Evolutionary conservation across 352 stramenopile species (phyloP).

Genomic region (Globisporangium cystogenes): DNA sequence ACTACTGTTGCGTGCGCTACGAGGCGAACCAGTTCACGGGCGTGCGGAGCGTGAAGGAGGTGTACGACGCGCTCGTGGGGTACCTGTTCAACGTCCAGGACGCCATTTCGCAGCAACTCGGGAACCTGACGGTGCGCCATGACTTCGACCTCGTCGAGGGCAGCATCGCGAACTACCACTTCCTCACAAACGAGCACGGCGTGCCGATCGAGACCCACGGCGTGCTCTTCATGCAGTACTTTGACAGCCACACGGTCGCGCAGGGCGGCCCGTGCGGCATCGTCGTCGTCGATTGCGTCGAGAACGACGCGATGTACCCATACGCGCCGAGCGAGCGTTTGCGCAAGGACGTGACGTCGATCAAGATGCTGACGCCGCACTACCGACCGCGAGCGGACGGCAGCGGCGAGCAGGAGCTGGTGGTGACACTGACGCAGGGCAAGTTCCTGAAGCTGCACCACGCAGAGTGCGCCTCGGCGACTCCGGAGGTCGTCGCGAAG

Average conservation of each 20-base stretch:
- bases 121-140: conserved; percentile 6
- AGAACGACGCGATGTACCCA: conserved; percentile 31
- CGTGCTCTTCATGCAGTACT: conserved; percentile 29
- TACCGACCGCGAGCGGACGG: conserved; percentile 10
- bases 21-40: conserved; percentile 27
- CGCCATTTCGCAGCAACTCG: conserved; percentile 13
- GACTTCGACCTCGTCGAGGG: conserved; percentile 21
- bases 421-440: conserved; percentile 20
- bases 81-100: conserved; percentile 38
- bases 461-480: conserved; percentile 12
- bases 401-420: conserved; percentile 12
- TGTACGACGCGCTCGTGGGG: conserved; percentile 31
- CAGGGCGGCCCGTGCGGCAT: conserved; percentile 13
- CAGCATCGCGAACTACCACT: conserved; percentile 28
- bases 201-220: conserved; percentile 33
- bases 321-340: conserved; percentile 23
- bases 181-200: conserved; percentile 27
- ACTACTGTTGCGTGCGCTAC: conserved; percentile 39
- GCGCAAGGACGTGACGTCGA: conserved; percentile 23
- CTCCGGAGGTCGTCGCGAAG: conserved; percentile 13
- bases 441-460: conserved; percentile 20
- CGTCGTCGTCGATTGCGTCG: conserved; percentile 29
- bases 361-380: conserved; percentile 25
- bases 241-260: conserved; percentile 4
- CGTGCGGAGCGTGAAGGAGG: conserved; percentile 22